These are phyloP conservation scores for Scolecobasidium constrictum DNA, from an alignment of 2,329 filamentous ascomycete species.

Conservation along the genomic window DNA sequence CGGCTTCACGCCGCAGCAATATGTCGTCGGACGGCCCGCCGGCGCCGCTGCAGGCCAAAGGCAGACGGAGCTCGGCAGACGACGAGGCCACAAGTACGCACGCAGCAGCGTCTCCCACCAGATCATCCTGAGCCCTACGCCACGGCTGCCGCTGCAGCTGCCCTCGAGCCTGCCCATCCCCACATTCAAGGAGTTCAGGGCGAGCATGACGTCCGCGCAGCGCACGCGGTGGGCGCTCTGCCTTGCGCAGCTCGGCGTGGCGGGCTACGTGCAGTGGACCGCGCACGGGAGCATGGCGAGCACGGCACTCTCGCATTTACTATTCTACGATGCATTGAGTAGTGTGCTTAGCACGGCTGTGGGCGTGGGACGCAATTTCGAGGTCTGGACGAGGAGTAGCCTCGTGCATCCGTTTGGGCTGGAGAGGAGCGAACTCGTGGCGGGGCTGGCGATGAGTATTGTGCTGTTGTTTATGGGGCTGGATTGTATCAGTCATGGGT, in stretches of 20 bases:
- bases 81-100: constrained; percentile 94
- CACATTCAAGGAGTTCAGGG: constrained; percentile 76
- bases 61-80: constrained; percentile 70
- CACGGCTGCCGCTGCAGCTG: constrained; percentile 75
- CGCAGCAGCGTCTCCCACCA: constrained; percentile 94
- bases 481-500: constrained; percentile 84
- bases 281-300: constrained; percentile 80
- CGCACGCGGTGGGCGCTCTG: constrained; percentile 79
- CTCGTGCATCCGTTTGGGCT: constrained; percentile 89
- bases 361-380: constrained; percentile 90
- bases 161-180: constrained; percentile 88
- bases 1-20: constrained; percentile 71
- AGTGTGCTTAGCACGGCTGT: constrained; percentile 85
- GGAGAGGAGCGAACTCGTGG: constrained; percentile 84
- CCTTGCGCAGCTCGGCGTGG: constrained; percentile 73
- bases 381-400: constrained; percentile 89
- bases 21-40: constrained; percentile 50
- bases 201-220: constrained; percentile 83
- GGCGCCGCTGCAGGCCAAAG: constrained; percentile 37
- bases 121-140: constrained; percentile 88
- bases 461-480: constrained; percentile 96
- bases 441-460: constrained; percentile 91
- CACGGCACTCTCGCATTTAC: constrained; percentile 82
- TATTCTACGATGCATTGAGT: constrained; percentile 91
- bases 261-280: constrained; percentile 74